phyloP scores from a whole-genome alignment of 2,329 filamentous ascomycete species.

The Aphanoascus verrucosus region DNA sequence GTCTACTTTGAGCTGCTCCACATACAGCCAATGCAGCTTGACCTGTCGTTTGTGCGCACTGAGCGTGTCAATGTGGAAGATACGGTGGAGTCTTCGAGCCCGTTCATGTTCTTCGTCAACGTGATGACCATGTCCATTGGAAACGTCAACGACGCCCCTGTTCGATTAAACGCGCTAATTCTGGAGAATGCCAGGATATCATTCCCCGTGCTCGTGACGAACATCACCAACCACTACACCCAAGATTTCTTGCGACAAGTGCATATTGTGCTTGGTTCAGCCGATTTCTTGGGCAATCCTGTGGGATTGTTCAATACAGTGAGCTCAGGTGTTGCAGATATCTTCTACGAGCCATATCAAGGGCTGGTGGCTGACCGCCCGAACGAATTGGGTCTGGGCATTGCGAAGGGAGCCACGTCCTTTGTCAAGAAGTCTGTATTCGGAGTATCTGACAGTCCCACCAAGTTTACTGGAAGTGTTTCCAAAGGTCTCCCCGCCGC shows the following conservation, averaged over 20 bases:
- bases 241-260: constrained; percentile 93
- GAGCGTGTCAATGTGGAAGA: constrained; percentile 95
- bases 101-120: constrained; percentile 97
- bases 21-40: constrained; percentile 94
- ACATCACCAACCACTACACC: constrained; percentile 87
- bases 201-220: constrained; percentile 68
- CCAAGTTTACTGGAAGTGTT: constrained; percentile 93
- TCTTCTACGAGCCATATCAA: constrained; percentile 99
- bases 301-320: constrained; percentile 98
- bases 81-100: constrained; percentile 79
- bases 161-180: constrained; percentile 85
- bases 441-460: constrained; percentile 92
- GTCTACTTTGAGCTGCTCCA: constrained; percentile 97
- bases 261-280: constrained; percentile 92
- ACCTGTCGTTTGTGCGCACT: constrained; percentile 92
- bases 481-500: constrained; percentile 93
- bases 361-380: constrained; percentile 90
- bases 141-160: constrained; percentile 95
- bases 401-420: constrained; percentile 90
- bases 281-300: constrained; percentile 94
- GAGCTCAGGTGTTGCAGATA: constrained; percentile 90
- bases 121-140: constrained; percentile 98
- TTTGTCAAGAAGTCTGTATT: constrained; percentile 99
- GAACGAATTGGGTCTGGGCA: constrained; percentile 86
- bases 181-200: constrained; percentile 92